A percentile compares a stretch with the other conserved stretches of the same genome.
These are phyloP conservation scores for Dichomitus squalens DNA, from an alignment of 1,284 basidiomycete species.

Conservation along the genomic window DNA sequence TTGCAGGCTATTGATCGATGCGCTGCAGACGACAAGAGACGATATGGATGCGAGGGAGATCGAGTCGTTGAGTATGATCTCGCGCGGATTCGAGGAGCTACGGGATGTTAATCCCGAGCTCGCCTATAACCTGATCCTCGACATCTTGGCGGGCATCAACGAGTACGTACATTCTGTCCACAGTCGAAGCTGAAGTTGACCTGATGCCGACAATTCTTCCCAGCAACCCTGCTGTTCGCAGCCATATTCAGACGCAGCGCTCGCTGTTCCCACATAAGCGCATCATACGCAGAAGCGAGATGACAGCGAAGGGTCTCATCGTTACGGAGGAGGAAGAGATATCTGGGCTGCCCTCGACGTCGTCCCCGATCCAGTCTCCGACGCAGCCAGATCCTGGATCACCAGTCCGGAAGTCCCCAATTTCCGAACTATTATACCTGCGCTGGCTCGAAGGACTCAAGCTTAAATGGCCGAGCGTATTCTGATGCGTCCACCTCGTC, in stretches of 20 bases:
- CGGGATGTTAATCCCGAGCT: conserved; percentile 81
- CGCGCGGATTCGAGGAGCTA: conserved; percentile 86
- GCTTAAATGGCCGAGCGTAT: conserved; percentile 83
- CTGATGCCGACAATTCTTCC: conserved; percentile 19
- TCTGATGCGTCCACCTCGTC: conserved; percentile 38
- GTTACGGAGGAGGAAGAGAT: conserved; percentile 80
- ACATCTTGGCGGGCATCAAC: conserved; percentile 89
- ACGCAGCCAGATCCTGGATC: conserved; percentile 29
- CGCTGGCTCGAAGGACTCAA: conserved; percentile 93
- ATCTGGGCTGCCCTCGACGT: conserved; percentile 46
- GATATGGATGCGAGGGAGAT: conserved; percentile 89
- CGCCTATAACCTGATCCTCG: conserved; percentile 85
- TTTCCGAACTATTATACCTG: conserved; percentile 93
- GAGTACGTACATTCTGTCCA: conserved; percentile 57
- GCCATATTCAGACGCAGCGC: conserved; percentile 76
- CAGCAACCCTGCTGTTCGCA: conserved; percentile 74
- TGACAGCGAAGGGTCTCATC: conserved; percentile 78
- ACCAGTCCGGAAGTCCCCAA: conserved; percentile 70
- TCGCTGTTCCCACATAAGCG: conserved; percentile 78
- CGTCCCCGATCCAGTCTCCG: conserved; percentile 30
- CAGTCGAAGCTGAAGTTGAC: background rate
- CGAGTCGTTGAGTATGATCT: conserved; percentile 88
- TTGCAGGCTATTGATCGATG: conserved; percentile 16
- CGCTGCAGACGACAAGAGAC: conserved; percentile 67
- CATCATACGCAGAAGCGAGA: conserved; percentile 76